Base-by-base conservation (phyloP, 1,284 basidiomycete genomes). In the Macrocystidia cucumis region DNA sequence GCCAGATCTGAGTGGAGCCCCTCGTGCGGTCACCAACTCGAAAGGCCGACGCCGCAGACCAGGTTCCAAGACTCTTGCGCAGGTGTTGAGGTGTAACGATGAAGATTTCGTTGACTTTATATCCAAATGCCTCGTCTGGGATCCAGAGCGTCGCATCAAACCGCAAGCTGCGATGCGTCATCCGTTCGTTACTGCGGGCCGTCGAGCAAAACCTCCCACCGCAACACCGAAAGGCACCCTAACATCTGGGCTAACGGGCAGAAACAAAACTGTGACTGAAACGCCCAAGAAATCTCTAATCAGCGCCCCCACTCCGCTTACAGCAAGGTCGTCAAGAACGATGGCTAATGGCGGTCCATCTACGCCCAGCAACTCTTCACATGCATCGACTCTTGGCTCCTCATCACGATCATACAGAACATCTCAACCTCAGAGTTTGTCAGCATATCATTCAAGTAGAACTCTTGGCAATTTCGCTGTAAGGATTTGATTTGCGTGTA, bases 81-180 rank as follows among this genome's bases (percentile, higher is more conserved):
- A 90, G 54, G 91, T 93, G 30, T 71, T 98, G 31, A 84, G 91
- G 42, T 86, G 83, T 48, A 86, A 87, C 41, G 91, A 95, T 49
- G 89, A 92, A 40, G 74, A 84, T 26, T 91, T 93, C 53, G 71
- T 91, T 32, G 89, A 95, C 58, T 90, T 99, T 54, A 88, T 98
- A 44, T 72, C 87, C 2, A 97, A 95, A 56, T 99, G 96, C 60
- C 70, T 99, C 16, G 75, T 89, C 9, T 99, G 95, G 96, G 96
- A 99, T 62, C 96, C 96, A 1, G 95, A 98, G 52, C 77, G 90
- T 39, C 75, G 96, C 25, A 72, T 99, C 54, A 98, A 97, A 59
- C 95, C 95, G 2, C 89, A 93, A 47, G 76, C 85, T 9, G 95
- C 96, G 1, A 63, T 93, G 63, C 78, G 89, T n/a, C 91, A 95